Base-by-base conservation (phyloP, 768 basidiomycete genomes). In the Stropharia rugosoannulata region DNA sequence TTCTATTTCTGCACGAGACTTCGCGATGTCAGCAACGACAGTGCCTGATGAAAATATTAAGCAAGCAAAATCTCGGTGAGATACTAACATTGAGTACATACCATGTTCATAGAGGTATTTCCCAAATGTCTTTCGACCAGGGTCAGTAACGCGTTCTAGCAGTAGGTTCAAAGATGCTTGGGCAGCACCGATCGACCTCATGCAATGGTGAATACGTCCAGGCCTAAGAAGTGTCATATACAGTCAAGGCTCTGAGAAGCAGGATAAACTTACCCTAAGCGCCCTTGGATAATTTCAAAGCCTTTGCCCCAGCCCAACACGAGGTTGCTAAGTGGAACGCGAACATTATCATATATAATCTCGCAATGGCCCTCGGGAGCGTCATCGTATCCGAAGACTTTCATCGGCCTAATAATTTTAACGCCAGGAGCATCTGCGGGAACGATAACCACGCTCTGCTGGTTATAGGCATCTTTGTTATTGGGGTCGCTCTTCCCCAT, bases 351-450 rank as follows among this genome's bases (percentile, higher is more conserved):
- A 62, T 98, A 99, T 57, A 90, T 82, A 51, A 99, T 82, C 73
- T 99, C 97, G 64, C 88, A 97, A 66, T 99, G 97, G 0, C 97
- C 97, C 68, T 97, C 95, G 0, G 95, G 93, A 5, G 95, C 95
- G 68, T 95, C 94, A 64, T 95, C 93, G 64, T 93, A 96, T 6
- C 95, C 94, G 62, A 97, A 89, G 39, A 98, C 93, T 42, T 82
- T 79, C 92, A 98, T 93, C 10, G 93, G 89, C n/a, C 97, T 85
- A 58, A 98, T 79, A 51, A 98, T 69, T 59, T 84, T 93, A 58
- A 98, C 89, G 22, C 97, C 97, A 48, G 89, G 86, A 0, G 89
- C 66, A 67, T 93, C 83, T 8, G 90, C 81, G 8, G 96, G 95
- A n/a, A 99, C 93, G 55, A 99, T 82, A 50, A 98, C 93, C 56